phyloP scores from a whole-genome alignment of 345 rosid genomes.

The Hibiscus trionum region DNA sequence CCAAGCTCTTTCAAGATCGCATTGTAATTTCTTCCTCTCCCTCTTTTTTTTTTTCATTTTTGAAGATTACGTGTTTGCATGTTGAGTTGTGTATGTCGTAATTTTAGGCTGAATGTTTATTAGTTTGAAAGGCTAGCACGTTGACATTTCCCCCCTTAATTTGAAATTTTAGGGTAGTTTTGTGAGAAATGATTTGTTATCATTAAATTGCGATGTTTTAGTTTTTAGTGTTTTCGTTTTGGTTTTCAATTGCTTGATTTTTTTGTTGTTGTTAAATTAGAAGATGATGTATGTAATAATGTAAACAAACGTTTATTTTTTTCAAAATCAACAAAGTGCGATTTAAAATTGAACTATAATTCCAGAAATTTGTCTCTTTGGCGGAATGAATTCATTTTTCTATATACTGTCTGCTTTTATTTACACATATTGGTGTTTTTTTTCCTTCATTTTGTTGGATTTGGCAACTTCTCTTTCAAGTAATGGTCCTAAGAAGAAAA shows the following conservation, averaged over 20 bases:
- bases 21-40: conserved; percentile 39
- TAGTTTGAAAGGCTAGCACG: conserved; percentile 3
- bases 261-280: background rate
- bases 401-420: background rate
- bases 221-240: background rate
- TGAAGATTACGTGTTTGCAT: background rate
- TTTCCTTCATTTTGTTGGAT: background rate
- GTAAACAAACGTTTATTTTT: background rate
- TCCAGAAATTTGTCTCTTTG: background rate
- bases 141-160: background rate
- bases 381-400: background rate
- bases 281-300: background rate
- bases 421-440: no score
- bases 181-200: background rate
- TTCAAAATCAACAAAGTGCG: background rate
- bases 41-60: background rate
- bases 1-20: conserved; percentile 92
- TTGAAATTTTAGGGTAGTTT: background rate
- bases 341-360: background rate
- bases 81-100: background rate
- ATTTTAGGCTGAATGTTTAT: background rate
- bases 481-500: background rate
- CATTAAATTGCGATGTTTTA: background rate
- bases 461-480: background rate
- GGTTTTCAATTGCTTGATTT: background rate